Percentiles rank a stretch among this genome's conserved stretches.
Conservation (phyloP, 1,284 basidiomycete species). For the Hymenochaete sp. region DNA sequence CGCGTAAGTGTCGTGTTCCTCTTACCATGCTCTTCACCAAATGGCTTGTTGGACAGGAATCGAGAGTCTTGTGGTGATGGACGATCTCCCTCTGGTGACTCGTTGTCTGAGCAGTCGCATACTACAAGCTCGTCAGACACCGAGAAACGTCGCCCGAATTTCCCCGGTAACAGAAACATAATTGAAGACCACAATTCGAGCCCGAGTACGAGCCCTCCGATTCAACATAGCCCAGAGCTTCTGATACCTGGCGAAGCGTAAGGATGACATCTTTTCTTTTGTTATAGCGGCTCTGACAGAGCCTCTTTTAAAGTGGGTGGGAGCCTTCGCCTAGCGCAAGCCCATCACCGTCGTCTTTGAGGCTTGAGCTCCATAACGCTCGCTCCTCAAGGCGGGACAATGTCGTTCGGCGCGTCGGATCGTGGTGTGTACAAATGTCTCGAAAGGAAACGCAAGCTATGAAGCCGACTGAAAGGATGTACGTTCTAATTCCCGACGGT, state of each 20-base stretch:
- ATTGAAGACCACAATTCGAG: conserved; percentile 7
- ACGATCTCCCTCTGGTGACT: too few species aligned
- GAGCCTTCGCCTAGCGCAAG: neutral
- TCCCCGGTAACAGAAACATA: conserved; percentile 16
- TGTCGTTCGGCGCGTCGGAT: conserved; percentile 4
- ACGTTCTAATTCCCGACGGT: too few species aligned
- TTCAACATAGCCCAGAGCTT: conserved; percentile 7
- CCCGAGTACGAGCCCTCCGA: conserved; percentile 11
- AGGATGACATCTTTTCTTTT: neutral
- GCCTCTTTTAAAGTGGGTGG: neutral
- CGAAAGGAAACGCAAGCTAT: neutral
- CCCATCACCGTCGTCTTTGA: conserved; percentile 7
- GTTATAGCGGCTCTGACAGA: neutral
- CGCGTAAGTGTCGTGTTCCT: neutral
- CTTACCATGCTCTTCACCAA: neutral
- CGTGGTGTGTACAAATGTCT: neutral
- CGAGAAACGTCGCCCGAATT: conserved; percentile 13
- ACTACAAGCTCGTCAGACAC: conserved; percentile 13
- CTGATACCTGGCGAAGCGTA: conserved; percentile 5
- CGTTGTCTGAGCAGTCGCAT: too few species aligned
- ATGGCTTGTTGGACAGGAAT: neutral
- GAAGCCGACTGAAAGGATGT: too few species aligned
- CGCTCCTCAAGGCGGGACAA: conserved; percentile 1
- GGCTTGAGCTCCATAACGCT: conserved; percentile 1
- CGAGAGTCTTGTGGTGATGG: too few species aligned